Evolutionary conservation across 1,284 basidiomycete species (phyloP), one percentile per base, ranked within the genome.

Genomic region (Macrocystidia cucumis): DNA sequence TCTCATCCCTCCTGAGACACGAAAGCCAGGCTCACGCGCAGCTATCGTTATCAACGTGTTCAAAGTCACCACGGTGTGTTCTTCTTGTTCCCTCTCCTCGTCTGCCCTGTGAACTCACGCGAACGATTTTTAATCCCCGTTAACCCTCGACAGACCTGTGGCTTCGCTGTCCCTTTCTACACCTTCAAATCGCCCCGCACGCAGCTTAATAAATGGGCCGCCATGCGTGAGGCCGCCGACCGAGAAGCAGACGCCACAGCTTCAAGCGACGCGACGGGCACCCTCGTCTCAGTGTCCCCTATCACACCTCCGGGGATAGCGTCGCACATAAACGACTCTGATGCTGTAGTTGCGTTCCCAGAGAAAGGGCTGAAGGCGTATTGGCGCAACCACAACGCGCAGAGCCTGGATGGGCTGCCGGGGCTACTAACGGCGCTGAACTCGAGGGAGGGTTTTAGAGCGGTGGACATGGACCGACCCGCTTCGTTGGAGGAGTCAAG

Each of bases 11-110:
- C 44, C 50, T 0, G 50, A 51, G 18, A 55, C 48, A 17, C 61
- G 72, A 9, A 53, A 62, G 37, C 55, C 64, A 8, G 69, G 72
- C n/a, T 72, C 70, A 2, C 60, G 73, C 5, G 65, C 73, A 3
- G 57, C 63, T 14, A 70, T 76, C 42, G 55, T 69, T 31, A 47
- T 76, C 11, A 62, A 74, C 39, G 55, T 75, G 5, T 55, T 63
- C 41, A 67, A 68, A 55, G 67, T 73, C 24, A 62, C 60, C 26
- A 68, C 67, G 1, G 74, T 74, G 40, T 46, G 62, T 44, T 18
- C 19, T 27, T 35, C 36, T 29, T 32, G 18, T 25, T 35, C 14
- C 23, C 29, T 31, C 19, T 13, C 17, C 11, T n/a, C n/a, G 14
- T 11, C 5, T 30, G n/a, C 19, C 3, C 17, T 18, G 12, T 11